A percentile compares a stretch with the other conserved stretches of the same genome.
Conservation (phyloP, 441 rosid genomes). For the Viola pubescens region DNA sequence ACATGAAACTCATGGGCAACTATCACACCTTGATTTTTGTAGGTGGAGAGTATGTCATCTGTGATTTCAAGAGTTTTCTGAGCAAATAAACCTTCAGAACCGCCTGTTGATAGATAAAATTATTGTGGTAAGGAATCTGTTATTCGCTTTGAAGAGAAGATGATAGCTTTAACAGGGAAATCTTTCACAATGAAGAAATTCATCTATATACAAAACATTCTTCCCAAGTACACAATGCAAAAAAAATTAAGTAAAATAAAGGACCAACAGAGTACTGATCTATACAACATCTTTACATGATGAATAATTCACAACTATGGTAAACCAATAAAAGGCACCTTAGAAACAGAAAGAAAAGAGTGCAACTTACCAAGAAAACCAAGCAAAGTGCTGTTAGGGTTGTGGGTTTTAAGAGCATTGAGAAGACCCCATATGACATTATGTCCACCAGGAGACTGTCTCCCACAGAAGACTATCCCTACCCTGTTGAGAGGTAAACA, state of each 20-base stretch:
- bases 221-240: not conserved
- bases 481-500: slow-evolving; percentile 47
- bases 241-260: not conserved
- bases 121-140: not conserved
- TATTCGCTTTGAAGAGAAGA: not conserved
- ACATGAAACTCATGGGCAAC: slow-evolving; percentile 10
- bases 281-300: no score
- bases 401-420: slow-evolving; percentile 73
- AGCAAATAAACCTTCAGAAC: slow-evolving; percentile 95
- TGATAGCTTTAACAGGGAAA: not conserved
- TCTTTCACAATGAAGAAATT: not conserved
- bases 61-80: slow-evolving; percentile 84
- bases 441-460: slow-evolving; percentile 99
- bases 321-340: no score
- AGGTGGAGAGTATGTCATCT: slow-evolving; percentile 65
- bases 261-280: no score
- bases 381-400: slow-evolving; percentile 54
- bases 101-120: slow-evolving; percentile 45
- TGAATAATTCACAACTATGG: no score
- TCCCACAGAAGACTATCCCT: slow-evolving; percentile 86
- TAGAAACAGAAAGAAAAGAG: no score
- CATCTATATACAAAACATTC: not conserved
- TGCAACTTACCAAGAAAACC: slow-evolving; percentile 68
- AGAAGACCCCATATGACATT: slow-evolving; percentile 93
- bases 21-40: slow-evolving; percentile 85